phyloP scores from a whole-genome alignment of 306 rosid genomes.

The Quercus dentata region DNA sequence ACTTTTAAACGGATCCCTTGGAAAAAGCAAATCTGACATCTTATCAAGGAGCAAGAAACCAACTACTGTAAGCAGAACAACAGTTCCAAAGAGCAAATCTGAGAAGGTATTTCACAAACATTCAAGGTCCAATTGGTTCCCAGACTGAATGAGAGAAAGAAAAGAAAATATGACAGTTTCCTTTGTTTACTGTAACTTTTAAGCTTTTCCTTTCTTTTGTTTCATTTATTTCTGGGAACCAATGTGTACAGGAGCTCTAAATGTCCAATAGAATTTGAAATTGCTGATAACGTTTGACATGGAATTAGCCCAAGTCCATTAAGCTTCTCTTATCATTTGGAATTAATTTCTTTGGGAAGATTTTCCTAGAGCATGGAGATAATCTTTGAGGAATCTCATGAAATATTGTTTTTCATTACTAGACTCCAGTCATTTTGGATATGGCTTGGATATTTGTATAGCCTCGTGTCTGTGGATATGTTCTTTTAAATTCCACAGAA shows the following conservation, averaged over 20 bases:
- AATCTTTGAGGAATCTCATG: not conserved
- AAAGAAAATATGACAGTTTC: not conserved
- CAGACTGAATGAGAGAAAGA: not conserved
- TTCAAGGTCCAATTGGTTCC: slow-evolving; percentile 8
- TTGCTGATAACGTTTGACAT: not conserved
- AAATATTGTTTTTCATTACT: not conserved
- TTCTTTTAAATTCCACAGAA: not conserved
- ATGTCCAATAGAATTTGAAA: not conserved
- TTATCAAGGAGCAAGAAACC: slow-evolving; percentile 54
- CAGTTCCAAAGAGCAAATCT: slow-evolving; percentile 50
- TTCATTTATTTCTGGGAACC: not conserved
- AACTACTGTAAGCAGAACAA: slow-evolving; percentile 51
- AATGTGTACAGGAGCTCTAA: not conserved
- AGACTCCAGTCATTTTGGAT: not conserved
- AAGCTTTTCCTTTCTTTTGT: not conserved
- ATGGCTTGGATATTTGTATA: not conserved
- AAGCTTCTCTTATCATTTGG: not conserved
- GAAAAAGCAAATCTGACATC: slow-evolving; percentile 51
- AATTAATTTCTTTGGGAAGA: not conserved
- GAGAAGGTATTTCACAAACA: slow-evolving; percentile 53
- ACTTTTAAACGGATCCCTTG: slow-evolving; percentile 52
- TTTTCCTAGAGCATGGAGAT: not conserved
- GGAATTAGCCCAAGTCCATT: not conserved
- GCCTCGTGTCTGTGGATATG: not conserved
- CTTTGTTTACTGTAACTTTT: not conserved